Base-by-base conservation (phyloP, 495 filamentous ascomycete genomes). In the Hamigera avellanea region DNA sequence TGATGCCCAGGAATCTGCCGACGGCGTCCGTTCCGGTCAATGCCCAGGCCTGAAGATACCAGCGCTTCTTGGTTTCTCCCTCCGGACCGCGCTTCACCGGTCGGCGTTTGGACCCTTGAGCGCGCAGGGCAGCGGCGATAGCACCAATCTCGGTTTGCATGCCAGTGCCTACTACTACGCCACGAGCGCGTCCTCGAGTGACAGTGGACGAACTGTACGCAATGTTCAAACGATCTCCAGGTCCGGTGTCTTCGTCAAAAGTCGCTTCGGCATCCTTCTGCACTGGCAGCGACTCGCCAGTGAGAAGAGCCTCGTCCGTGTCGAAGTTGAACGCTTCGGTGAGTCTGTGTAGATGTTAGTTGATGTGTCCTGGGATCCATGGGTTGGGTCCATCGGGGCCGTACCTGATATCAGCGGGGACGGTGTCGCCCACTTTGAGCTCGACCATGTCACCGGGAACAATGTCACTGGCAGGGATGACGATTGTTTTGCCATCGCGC, bases 381-480 rank as follows among this genome's bases (percentile, higher is more conserved):
- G n/a, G n/a, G n/a, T 26, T 26, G 7, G 12, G 12, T 26, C 12
- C 7, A 26, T 26, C 25, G 25, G 25, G 12, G n/a, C 40, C 61
- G 32, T 43, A 68, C 61, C 64, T 43, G 25, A 67, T 34, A 53
- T 89, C 85, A 10, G 85, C 85, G 10, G 85, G 85, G 2, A 89
- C 73, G 1, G 80, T 86, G 56, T 89, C 85, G 21, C 85, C 85
- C 47, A 84, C 83, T 67, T 85, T 86, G 28, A 93, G 54, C 33
- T 80, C 69, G 29, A 86, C 64, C 48, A 91, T 71, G 53, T 80
- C 76, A 14, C 77, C 77, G 6, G 70, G 73, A 4, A 80, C 74
- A 30, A 76, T 60, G 36, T 75, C 73, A 13, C 49, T 54, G 10
- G 72, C 70, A 9, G 70, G 62, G 15, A 81, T 57, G 14, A 59